Evolutionary conservation across 179 eudicot genomes (phyloP).

Genomic region (Nepenthes alata): DNA sequence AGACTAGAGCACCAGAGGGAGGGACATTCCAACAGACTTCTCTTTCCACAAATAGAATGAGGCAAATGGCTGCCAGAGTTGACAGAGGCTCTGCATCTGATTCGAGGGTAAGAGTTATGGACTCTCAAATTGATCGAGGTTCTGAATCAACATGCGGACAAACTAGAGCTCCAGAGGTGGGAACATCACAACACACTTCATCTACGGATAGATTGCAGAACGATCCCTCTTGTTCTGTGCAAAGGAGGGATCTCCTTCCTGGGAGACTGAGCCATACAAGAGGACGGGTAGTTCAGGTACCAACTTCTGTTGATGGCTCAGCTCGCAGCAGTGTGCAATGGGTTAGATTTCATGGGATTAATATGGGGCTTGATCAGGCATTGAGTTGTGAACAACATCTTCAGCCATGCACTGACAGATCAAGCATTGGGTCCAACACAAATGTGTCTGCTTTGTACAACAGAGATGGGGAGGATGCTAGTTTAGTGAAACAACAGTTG

Average conservation of each 20-base stretch:
- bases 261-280: slow-evolving; percentile 24
- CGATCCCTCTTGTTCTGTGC: slow-evolving; percentile 14
- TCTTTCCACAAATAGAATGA: slow-evolving; percentile 24
- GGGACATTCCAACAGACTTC: neutral
- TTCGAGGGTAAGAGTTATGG: slow-evolving; percentile 16
- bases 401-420: slow-evolving; percentile 44
- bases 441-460: slow-evolving; percentile 18
- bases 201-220: slow-evolving; percentile 24
- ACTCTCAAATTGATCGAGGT: slow-evolving; percentile 19
- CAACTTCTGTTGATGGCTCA: slow-evolving; percentile 23
- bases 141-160: slow-evolving; percentile 16
- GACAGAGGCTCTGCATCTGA: slow-evolving; percentile 13
- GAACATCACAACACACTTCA: slow-evolving; percentile 19
- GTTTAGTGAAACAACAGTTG: slow-evolving; percentile 26
- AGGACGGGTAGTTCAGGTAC: slow-evolving; percentile 25
- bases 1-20: slow-evolving; percentile 2
- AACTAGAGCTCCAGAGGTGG: slow-evolving; percentile 20
- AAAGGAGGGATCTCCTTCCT: slow-evolving; percentile 19
- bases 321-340: slow-evolving; percentile 19
- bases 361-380: slow-evolving; percentile 16
- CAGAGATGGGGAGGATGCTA: slow-evolving; percentile 29
- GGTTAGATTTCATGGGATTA: slow-evolving; percentile 24
- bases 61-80: slow-evolving; percentile 19
- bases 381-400: slow-evolving; percentile 25
- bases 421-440: slow-evolving; percentile 27